phyloP scores from a whole-genome alignment of 2,329 filamentous ascomycete species.

The Chaetomium olivaceum region DNA sequence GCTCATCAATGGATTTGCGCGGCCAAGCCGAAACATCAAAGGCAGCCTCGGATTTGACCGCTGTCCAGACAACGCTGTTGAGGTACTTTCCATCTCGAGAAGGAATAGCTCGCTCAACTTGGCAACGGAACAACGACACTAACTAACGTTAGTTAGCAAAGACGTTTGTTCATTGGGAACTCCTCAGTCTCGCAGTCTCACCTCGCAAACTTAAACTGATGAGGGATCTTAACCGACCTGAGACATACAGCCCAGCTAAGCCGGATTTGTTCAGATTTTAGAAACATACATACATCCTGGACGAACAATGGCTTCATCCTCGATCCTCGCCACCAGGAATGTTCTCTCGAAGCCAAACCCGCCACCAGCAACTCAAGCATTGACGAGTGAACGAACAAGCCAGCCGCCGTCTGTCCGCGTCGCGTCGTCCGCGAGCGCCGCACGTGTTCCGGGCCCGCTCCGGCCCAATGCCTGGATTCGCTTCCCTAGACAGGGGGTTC shows the following conservation, averaged over 20 bases:
- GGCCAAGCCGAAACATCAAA: slow-evolving; percentile 4
- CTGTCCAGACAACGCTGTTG: background rate
- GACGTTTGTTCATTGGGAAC: background rate
- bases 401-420: background rate
- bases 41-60: background rate
- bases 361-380: background rate
- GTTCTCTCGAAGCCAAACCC: background rate
- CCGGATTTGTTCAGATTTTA: background rate
- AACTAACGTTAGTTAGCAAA: background rate
- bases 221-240: slow-evolving; percentile 7
- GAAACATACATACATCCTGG: background rate
- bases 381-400: background rate
- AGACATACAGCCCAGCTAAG: slow-evolving; percentile 14
- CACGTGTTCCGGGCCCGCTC: background rate
- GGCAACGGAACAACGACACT: background rate
- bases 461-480: background rate
- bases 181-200: background rate
- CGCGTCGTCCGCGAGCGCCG: background rate
- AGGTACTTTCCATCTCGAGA: background rate
- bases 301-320: background rate
- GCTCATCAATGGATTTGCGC: background rate
- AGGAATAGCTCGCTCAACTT: slow-evolving; percentile 3
- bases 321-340: background rate
- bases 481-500: slow-evolving; percentile 1
- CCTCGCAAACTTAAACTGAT: background rate